Base-by-base conservation (phyloP, 1,284 basidiomycete species). In the Moesziomyces sp. region DNA sequence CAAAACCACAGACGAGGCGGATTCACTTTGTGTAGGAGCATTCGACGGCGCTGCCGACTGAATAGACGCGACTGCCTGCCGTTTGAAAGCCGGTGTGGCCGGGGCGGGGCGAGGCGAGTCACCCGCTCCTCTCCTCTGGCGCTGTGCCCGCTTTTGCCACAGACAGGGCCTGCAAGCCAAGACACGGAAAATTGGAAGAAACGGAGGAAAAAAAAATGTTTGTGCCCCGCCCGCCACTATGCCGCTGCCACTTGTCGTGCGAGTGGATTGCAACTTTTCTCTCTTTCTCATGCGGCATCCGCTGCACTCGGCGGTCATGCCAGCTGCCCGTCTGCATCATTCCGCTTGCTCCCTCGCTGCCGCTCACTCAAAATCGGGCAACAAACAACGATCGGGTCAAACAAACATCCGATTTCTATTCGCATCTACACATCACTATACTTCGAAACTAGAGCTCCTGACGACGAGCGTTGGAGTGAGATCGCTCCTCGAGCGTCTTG, bases 381-480 rank as follows among this genome's bases (percentile, higher is more conserved):
- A 7, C 38, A 4, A 40, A 40, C 16, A 7, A 18, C 38, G 1
- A 16, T 40, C 38, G 38, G 38, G 30, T 11, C 13, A 13, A 5
- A 34, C 30, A 34, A 34, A 34, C 30, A 34, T 34, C 30, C 30
- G 30, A 34, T 34, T 34, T 34, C 30, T 11, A 34, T 34, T 34
- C 13, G 30, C 30, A 34, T 34, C 30, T 34, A 34, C 30, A 34
- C 30, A 34, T 34, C 30, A 34, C 30, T 13, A 3, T 13, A 0
- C 11, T 13, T 34, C 30, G 10, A 11, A 3, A 11, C 48, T 45
- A 71, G 10, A 73, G 60, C 60, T 73, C 60, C 46, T 56, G 19
- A 19, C 64, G 63, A 38, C 53, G 60, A 26, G 59, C 56, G 14
- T 34, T 40, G 5, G 62, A 52, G 58, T 73, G 70, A 14, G 56